These are phyloP conservation scores for Monosporascus sp. DNA, from an alignment of 2,329 filamentous ascomycete genomes.

Conservation along the genomic window DNA sequence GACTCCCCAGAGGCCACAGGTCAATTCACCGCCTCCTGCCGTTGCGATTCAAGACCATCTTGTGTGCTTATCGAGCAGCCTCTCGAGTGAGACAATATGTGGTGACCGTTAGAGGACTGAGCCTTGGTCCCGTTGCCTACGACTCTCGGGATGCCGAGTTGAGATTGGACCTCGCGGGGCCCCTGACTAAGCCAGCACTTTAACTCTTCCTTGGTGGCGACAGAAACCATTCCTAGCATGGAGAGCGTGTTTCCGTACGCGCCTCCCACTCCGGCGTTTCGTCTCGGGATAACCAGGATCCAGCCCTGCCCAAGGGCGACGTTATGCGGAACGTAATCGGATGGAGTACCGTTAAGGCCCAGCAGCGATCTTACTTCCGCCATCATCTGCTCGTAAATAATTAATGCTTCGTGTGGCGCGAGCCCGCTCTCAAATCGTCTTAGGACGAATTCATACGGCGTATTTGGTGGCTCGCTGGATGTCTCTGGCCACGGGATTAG, in stretches of 20 bases:
- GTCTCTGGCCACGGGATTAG: constrained; percentile 22
- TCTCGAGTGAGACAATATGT: not conserved
- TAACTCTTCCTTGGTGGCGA: constrained; percentile 27
- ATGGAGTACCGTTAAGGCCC: constrained; percentile 1
- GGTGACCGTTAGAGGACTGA: not conserved
- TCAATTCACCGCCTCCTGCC: not conserved
- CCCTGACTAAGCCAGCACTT: constrained; percentile 34
- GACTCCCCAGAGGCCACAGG: not conserved
- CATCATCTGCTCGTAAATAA: constrained; percentile 23
- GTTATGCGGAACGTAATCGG: constrained; percentile 35
- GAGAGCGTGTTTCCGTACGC: constrained; percentile 39
- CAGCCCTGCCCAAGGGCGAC: constrained; percentile 37
- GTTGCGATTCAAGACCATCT: not conserved
- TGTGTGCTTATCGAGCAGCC: not conserved
- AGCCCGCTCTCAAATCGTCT: constrained; percentile 24
- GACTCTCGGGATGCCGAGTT: constrained; percentile 28
- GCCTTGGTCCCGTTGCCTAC: not conserved
- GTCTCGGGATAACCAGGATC: constrained; percentile 43
- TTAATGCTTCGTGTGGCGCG: constrained; percentile 12
- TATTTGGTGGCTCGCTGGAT: constrained; percentile 6
- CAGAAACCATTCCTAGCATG: constrained; percentile 42
- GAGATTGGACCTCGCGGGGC: constrained; percentile 27
- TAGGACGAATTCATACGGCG: constrained; percentile 33
- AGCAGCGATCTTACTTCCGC: constrained; percentile 10
- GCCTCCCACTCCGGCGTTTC: constrained; percentile 26